Evolutionary conservation across 805 yeast genomes (phyloP), one percentile per base, ranked within the genome.

Genomic region (Metschnikowia hibisci): DNA sequence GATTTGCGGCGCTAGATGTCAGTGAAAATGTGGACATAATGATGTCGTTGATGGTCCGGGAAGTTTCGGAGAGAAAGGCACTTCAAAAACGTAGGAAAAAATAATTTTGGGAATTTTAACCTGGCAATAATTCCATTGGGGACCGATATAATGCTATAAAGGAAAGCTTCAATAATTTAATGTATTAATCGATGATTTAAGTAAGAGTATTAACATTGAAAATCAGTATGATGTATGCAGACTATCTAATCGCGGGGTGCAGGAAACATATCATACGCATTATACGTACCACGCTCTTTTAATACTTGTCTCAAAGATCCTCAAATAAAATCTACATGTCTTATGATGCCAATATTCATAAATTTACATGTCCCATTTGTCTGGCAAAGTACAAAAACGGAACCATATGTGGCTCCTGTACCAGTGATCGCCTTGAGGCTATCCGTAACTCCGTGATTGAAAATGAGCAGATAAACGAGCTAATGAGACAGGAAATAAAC

Each of bases 1-100:
- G 86, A 0, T 85, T 82, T 60, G 69, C 82, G 9, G 76, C 77
- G 3, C 65, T 82, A n/a, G 87, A 84, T 50, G 76, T 74, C 42
- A 68, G 71, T 29, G 73, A 75, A 48, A 62, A 63, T 6, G 78
- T 80, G 6, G 88, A 84, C 44, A 79, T 75, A 42, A 69, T 78
- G 1, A 46, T 84, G 37, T 73, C 82, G 3, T 55, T 82, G 43
- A 63, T 82, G 62, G 67, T 84, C 1, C 60, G 85, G 45, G 89
- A 83, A 50, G 64, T 80, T 25, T 69, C 78, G 0, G 87, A 81
- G 55, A 64, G 73, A 34, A 58, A 51, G 48, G 52, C 38, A 34
- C 40, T 56, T n/a, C 54, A 50, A 34, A 50, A 45, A 39, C 34
- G 38, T 16, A 44, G 51, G 34, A 49, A 34, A 23, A 35, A 44